phyloP scores from a whole-genome alignment of 106 monocot genomes.

The Platanthera guangdongensis region DNA sequence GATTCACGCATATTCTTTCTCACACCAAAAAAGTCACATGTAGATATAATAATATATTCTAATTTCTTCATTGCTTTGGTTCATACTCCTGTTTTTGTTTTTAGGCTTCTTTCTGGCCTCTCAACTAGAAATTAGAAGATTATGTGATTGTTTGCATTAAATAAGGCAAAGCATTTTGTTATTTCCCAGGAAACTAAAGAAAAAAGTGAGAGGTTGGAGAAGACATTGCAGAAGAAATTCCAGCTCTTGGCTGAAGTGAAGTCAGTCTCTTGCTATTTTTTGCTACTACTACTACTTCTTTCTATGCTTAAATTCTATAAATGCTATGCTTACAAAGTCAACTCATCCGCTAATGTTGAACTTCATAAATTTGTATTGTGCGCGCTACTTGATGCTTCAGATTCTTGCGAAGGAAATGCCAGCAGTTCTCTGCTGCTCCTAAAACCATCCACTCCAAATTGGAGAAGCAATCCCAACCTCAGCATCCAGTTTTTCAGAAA shows the following conservation, averaged over 20 bases:
- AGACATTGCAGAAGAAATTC: conserved; percentile 22
- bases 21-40: neutral
- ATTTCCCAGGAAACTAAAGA: conserved; percentile 35
- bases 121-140: neutral
- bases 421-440: conserved; percentile 24
- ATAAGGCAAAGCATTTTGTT: neutral
- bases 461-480: conserved; percentile 17
- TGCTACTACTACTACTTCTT: neutral
- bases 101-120: neutral
- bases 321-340: neutral
- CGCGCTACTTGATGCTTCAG: conserved; percentile 11
- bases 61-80: too few relatives aligned
- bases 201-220: conserved; percentile 30
- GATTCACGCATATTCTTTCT: neutral
- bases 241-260: conserved; percentile 43
- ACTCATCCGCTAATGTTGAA: neutral
- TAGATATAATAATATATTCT: neutral
- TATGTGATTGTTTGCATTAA: neutral
- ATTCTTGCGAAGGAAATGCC: conserved; percentile 49
- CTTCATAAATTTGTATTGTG: neutral
- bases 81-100: neutral
- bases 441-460: neutral
- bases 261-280: conserved; percentile 8
- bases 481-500: neutral
- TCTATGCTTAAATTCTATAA: neutral